Evolutionary conservation across 2,329 filamentous ascomycete species (phyloP), one percentile per base, ranked within the genome.

Genomic region (Calonectria pteridis): DNA sequence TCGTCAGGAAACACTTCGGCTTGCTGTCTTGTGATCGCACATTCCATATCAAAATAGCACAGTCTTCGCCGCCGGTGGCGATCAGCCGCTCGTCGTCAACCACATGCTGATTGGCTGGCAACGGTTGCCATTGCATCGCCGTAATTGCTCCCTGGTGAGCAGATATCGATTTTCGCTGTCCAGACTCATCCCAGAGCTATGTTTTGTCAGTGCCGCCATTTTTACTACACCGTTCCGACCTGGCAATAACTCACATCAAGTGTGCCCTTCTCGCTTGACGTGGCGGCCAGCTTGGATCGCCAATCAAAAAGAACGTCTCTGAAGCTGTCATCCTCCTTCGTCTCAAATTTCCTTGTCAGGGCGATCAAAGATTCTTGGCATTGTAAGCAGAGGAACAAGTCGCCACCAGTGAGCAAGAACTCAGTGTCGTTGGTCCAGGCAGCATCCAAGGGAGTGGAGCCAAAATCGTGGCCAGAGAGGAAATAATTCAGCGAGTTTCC

Each of bases 21-120:
- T 90, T 91, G 75, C 85, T 87, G 67, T 91, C 90, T 1, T 87
- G 82, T 46, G 85, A 86, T 62, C 89, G 86, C 4, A 88, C 90
- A 77, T 93, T 92, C 90, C 91, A 93, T 31, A 93, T 89, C 58
- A 89, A 85, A 63, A 93, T 91, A 14, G 89, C 89, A 29, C 90
- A 90, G 77, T 93, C 91, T 74, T 93, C 91, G 4, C 89, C 89
- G 29, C 90, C 91, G 1, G 91, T 91, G 10, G 91, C 91, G 70
- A 92, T 87, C 4, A 93, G 84, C 29, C 91, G 86, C 75, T 92
- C 90, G 64, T 88, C 88, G 9, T 87, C 84, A 26, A 77, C 73
- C 10, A 70, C 81, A 18, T 82, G 78, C 70, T 87, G 85, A n/a
- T 70, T 77, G 7, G 80, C 74, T 2, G 80, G 78, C 23, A 90